Conservation (phyloP, 805 yeast genomes). For the Candida caryicola region DNA sequence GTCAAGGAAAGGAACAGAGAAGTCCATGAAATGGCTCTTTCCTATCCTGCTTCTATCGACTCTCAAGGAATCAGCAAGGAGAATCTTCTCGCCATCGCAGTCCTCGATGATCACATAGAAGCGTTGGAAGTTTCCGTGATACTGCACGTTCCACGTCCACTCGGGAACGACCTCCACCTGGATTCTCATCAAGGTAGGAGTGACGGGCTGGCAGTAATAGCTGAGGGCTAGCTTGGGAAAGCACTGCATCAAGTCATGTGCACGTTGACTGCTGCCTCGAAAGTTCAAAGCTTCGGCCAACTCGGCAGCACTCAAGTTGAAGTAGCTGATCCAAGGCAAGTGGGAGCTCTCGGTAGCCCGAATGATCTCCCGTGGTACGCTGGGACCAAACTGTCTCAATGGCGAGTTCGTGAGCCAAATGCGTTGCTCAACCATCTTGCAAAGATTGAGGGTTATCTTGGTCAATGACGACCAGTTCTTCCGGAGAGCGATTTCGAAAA, state of each 20-base stretch:
- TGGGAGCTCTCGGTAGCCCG: constrained; percentile 74
- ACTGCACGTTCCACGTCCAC: constrained; percentile 71
- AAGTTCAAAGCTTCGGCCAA: constrained; percentile 78
- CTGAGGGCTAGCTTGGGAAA: constrained; percentile 69
- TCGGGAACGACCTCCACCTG: constrained; percentile 65
- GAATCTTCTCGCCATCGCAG: constrained; percentile 71
- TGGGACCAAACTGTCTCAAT: constrained; percentile 69
- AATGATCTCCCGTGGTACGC: constrained; percentile 69
- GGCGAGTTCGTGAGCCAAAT: constrained; percentile 88
- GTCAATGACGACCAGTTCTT: constrained; percentile 73
- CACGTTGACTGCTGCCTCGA: constrained; percentile 60
- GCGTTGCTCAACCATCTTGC: constrained; percentile 76
- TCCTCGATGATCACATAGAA: constrained; percentile 79
- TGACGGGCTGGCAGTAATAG: constrained; percentile 72
- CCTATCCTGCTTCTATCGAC: constrained; percentile 50
- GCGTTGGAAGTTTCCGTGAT: constrained; percentile 65
- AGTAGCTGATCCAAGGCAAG: constrained; percentile 78
- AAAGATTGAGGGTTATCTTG: constrained; percentile 54
- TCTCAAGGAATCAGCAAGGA: constrained; percentile 55
- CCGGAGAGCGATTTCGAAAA: constrained; percentile 69
- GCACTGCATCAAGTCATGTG: constrained; percentile 57
- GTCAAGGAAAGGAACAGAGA: constrained; percentile 57
- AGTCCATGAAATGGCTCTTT: constrained; percentile 57
- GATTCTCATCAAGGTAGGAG: constrained; percentile 62
- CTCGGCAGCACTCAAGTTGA: constrained; percentile 68